Percentiles rank a stretch among this genome's conserved stretches.
phyloP scores from a whole-genome alignment of 805 yeast genomes.

The Kodamaea lidongshanica region DNA sequence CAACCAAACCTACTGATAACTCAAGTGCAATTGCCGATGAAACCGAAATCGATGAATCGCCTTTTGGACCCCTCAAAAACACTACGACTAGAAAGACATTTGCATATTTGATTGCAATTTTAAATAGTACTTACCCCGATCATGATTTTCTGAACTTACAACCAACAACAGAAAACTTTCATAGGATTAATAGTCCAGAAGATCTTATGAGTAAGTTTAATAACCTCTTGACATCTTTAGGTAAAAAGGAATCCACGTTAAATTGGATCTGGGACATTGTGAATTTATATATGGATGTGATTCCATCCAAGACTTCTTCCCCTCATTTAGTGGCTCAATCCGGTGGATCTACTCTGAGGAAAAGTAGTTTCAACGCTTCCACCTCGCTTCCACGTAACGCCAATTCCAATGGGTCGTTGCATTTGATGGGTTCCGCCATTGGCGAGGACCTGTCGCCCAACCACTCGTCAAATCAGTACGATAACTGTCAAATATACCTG shows the following conservation, averaged over 20 bases:
- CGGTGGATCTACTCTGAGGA: slow-evolving; percentile 17
- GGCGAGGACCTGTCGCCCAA: slow-evolving; percentile 5
- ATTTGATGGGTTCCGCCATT: slow-evolving; percentile 1
- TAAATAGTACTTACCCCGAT: slow-evolving; percentile 92
- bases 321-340: slow-evolving; percentile 17
- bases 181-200: slow-evolving; percentile 29
- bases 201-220: slow-evolving; percentile 64
- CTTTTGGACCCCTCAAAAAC: slow-evolving; percentile 88
- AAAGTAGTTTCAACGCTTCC: slow-evolving; percentile 18
- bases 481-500: slow-evolving; percentile 57
- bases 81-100: slow-evolving; percentile 84
- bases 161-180: slow-evolving; percentile 60
- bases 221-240: slow-evolving; percentile 56
- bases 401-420: background rate
- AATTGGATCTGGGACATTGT: slow-evolving; percentile 86
- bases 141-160: slow-evolving; percentile 86
- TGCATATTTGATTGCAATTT: slow-evolving; percentile 82
- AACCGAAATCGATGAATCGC: slow-evolving; percentile 43
- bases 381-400: slow-evolving; percentile 7
- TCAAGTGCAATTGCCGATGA: slow-evolving; percentile 14
- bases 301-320: slow-evolving; percentile 26
- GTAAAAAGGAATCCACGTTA: slow-evolving; percentile 35
- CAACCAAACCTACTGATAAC: slow-evolving; percentile 10
- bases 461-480: slow-evolving; percentile 16
- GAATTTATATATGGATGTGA: slow-evolving; percentile 71